A percentile compares a stretch with the other conserved stretches of the same genome.
Conservation (phyloP, 2,329 filamentous ascomycete species). For the Talaromyces rugulosus region DNA sequence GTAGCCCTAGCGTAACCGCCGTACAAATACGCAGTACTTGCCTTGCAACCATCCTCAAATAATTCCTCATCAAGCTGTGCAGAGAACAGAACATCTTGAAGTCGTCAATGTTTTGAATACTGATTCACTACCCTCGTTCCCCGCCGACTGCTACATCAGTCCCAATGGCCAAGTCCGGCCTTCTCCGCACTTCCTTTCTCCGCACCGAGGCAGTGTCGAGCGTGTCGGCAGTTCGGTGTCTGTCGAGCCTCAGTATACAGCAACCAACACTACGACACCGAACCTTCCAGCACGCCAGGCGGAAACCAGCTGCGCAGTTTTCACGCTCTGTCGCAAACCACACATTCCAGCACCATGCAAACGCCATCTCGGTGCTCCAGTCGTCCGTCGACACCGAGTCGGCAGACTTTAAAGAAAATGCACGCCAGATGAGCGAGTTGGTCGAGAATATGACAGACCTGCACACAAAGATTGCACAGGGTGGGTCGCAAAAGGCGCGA, state of each 20-base stretch:
- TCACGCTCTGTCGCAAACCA: conserved; percentile 63
- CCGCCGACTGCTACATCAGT: conserved; percentile 30
- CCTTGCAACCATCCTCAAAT: not conserved
- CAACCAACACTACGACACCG: conserved; percentile 10
- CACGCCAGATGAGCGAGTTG: conserved; percentile 68
- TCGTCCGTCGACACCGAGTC: conserved; percentile 73
- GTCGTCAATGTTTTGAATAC: not conserved
- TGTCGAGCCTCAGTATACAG: conserved; percentile 20
- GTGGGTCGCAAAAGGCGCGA: conserved; percentile 75
- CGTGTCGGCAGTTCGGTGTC: conserved; percentile 13
- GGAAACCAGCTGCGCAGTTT: conserved; percentile 6
- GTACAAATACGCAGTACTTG: not conserved
- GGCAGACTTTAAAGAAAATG: conserved; percentile 76
- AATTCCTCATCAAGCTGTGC: not conserved
- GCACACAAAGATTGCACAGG: conserved; percentile 66
- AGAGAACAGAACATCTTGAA: not conserved
- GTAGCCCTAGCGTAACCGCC: not conserved
- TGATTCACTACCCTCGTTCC: not conserved
- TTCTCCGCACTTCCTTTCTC: conserved; percentile 22
- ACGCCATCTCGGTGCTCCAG: conserved; percentile 74
- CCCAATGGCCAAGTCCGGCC: conserved; percentile 19
- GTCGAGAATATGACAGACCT: conserved; percentile 65
- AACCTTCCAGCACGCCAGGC: not conserved
- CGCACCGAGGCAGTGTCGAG: conserved; percentile 30
- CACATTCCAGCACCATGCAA: conserved; percentile 74